Conservation (phyloP, 2,329 filamentous ascomycete species). For the Graphilbum sp. region DNA sequence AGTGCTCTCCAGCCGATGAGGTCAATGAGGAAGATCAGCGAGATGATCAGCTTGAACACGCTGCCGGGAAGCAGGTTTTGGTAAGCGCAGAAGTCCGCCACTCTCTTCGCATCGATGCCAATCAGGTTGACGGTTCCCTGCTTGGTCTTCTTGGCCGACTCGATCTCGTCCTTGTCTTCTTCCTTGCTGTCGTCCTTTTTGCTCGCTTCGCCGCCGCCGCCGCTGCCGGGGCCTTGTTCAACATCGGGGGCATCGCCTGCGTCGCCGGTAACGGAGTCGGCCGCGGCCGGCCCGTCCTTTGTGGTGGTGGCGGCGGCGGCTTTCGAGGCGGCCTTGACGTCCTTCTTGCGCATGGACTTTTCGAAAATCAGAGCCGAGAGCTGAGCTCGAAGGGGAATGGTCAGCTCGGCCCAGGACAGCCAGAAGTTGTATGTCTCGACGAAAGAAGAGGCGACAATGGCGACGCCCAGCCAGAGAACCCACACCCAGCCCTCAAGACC, state of each 20-base stretch:
- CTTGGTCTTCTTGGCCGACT: constrained; percentile 31
- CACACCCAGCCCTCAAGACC: constrained; percentile 47
- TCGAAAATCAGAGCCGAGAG: constrained; percentile 58
- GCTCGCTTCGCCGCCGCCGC: no score
- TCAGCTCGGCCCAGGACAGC: constrained; percentile 45
- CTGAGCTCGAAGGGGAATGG: constrained; percentile 51
- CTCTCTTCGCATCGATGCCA: constrained; percentile 55
- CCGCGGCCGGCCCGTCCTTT: constrained; percentile 16
- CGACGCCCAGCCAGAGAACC: constrained; percentile 45
- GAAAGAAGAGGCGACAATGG: constrained; percentile 41
- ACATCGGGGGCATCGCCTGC: neutral
- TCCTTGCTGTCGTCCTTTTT: constrained; percentile 18
- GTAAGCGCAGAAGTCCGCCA: constrained; percentile 51
- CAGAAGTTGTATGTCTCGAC: constrained; percentile 52
- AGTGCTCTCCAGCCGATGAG: constrained; percentile 59
- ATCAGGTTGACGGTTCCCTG: constrained; percentile 66
- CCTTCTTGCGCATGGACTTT: constrained; percentile 62
- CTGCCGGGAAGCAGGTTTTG: constrained; percentile 50
- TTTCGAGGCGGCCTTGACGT: constrained; percentile 45
- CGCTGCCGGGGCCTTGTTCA: no score
- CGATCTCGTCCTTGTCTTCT: constrained; percentile 30
- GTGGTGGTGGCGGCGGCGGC: no score
- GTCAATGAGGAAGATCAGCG: constrained; percentile 47
- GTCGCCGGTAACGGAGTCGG: constrained; percentile 10
- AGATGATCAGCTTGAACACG: constrained; percentile 46